Percentiles rank a stretch among this genome's conserved stretches.
Conservation (phyloP, 2,329 filamentous ascomycete genomes). For the Didymella pinodella region DNA sequence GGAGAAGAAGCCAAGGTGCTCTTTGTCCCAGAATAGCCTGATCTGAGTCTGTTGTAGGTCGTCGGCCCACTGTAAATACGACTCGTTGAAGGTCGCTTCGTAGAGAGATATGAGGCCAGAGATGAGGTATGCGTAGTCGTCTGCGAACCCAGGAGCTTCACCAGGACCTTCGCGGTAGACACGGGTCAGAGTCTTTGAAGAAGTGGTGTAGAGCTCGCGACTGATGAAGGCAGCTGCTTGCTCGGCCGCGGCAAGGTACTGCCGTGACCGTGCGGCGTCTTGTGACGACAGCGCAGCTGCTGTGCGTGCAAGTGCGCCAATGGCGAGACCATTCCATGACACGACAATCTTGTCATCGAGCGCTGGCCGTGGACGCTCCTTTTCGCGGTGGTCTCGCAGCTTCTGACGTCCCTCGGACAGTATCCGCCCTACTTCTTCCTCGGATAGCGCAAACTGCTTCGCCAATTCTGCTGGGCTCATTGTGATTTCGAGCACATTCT, state of each 20-base stretch:
- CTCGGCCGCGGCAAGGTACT: conserved; percentile 71
- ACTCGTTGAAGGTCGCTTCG: conserved; percentile 78
- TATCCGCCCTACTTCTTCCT: conserved; percentile 72
- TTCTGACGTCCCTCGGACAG: conserved; percentile 72
- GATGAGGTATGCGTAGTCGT: conserved; percentile 92
- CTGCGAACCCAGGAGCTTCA: conserved; percentile 78
- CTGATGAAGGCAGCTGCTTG: conserved; percentile 77
- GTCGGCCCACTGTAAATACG: conserved; percentile 81
- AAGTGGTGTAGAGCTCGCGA: conserved; percentile 73
- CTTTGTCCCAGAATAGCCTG: conserved; percentile 76
- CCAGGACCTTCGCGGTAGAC: conserved; percentile 75
- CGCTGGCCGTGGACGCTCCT: conserved; percentile 76
- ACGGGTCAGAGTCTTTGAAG: conserved; percentile 71
- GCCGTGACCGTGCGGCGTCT: conserved; percentile 63
- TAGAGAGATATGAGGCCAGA: conserved; percentile 85
- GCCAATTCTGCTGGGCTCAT: conserved; percentile 74
- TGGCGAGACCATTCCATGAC: conserved; percentile 87
- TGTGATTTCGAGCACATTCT: conserved; percentile 83
- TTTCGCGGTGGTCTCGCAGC: conserved; percentile 74
- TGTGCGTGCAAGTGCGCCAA: conserved; percentile 80
- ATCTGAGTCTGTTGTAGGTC: conserved; percentile 81
- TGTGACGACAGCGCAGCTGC: conserved; percentile 71
- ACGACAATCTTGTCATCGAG: conserved; percentile 89
- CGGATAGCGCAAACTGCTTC: conserved; percentile 75
- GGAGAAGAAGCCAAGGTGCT: conserved; percentile 72